These are phyloP conservation scores for Xylaria sp. DNA, from an alignment of 2,329 filamentous ascomycete species.

Conservation along the genomic window DNA sequence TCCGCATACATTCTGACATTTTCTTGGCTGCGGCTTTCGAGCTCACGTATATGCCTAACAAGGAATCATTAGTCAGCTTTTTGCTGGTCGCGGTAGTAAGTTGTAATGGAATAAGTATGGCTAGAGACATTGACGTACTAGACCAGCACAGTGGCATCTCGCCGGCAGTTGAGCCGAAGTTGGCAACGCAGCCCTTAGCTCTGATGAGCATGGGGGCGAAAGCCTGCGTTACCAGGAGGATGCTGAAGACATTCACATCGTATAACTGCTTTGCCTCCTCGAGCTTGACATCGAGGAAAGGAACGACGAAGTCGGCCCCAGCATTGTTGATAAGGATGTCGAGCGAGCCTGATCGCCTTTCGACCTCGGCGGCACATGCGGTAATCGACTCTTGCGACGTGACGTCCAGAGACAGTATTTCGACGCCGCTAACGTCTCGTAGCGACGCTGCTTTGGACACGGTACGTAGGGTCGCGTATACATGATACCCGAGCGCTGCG, in stretches of 20 bases:
- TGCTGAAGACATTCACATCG: constrained; percentile 25
- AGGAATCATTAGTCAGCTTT: neutral
- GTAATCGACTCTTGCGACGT: constrained; percentile 9
- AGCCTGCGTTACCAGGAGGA: constrained; percentile 13
- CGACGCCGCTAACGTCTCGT: neutral
- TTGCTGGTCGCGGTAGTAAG: neutral
- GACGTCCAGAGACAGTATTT: constrained; percentile 15
- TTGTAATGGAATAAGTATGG: too few species aligned
- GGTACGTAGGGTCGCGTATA: constrained; percentile 28
- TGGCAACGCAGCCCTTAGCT: constrained; percentile 5
- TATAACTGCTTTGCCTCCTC: constrained; percentile 21
- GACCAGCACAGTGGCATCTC: constrained; percentile 15
- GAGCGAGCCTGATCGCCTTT: neutral
- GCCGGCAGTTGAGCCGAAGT: constrained; percentile 15
- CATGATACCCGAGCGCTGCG: constrained; percentile 2
- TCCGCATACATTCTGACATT: constrained; percentile 21
- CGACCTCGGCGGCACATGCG: constrained; percentile 2
- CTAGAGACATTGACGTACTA: neutral
- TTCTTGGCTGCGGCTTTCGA: constrained; percentile 18
- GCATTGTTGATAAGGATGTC: constrained; percentile 36
- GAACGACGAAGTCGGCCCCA: constrained; percentile 24
- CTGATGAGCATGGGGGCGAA: constrained; percentile 15
- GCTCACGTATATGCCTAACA: constrained; percentile 20
- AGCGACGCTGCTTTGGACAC: neutral
- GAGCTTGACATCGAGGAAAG: constrained; percentile 27